Conservation (phyloP, 306 rosid genomes). For the Malus sylvestris region DNA sequence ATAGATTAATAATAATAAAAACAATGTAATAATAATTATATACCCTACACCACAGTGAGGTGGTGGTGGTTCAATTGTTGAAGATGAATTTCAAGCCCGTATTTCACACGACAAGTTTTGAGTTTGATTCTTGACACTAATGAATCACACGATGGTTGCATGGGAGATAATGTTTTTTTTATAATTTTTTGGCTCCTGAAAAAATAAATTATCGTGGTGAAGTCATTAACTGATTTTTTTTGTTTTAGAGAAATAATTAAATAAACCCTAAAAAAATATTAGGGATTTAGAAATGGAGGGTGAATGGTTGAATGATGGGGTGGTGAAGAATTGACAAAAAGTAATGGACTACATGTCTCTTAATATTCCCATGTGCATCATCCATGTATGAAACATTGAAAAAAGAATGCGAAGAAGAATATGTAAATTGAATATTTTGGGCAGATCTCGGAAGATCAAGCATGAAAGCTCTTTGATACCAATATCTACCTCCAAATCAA, state of each 20-base stretch:
- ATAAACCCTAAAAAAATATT: background rate
- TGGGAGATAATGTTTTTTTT: too few species aligned
- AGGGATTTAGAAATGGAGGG: background rate
- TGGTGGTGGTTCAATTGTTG: too few species aligned
- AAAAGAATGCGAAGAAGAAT: background rate
- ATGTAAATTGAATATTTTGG: background rate
- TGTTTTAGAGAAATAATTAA: too few species aligned
- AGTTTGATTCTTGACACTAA: too few species aligned
- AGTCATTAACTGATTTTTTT: rapidly evolving
- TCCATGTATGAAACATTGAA: background rate
- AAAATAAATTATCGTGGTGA: too few species aligned
- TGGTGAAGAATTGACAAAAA: background rate
- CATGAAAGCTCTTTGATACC: background rate
- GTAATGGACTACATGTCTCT: conserved; percentile 33
- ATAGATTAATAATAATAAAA: background rate
- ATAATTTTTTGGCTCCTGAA: too few species aligned
- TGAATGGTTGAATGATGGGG: background rate
- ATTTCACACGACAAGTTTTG: too few species aligned
- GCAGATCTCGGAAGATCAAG: conserved; percentile 6
- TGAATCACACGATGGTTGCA: too few species aligned
- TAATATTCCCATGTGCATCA: background rate
- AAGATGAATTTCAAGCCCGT: too few species aligned
- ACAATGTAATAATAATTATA: background rate
- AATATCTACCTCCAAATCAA: background rate
- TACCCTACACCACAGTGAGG: too few species aligned